Conservation (phyloP, 2,329 filamentous ascomycete species). For the Neonectria faginata region DNA sequence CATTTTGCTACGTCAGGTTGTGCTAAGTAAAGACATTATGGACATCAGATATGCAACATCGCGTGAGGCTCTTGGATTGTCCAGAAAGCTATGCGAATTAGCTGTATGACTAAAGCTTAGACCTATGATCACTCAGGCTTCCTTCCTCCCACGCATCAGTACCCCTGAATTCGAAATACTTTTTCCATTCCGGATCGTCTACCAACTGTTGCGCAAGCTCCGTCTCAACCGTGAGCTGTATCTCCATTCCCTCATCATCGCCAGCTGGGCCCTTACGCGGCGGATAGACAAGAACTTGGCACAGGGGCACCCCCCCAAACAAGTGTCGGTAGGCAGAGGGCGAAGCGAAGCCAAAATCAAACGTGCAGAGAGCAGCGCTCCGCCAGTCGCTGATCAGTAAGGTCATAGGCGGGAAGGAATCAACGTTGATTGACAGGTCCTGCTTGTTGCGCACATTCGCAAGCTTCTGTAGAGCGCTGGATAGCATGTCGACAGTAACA, state of each 20-base stretch:
- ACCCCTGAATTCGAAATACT: slow-evolving; percentile 54
- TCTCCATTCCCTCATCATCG: slow-evolving; percentile 52
- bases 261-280: slow-evolving; percentile 42
- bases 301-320: slow-evolving; percentile 45
- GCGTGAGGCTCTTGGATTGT: neutral
- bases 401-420: slow-evolving; percentile 52
- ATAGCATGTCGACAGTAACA: slow-evolving; percentile 48
- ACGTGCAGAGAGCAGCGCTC: slow-evolving; percentile 42
- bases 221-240: slow-evolving; percentile 51
- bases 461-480: slow-evolving; percentile 44
- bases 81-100: neutral
- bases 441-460: slow-evolving; percentile 53
- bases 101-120: slow-evolving; percentile 11
- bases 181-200: slow-evolving; percentile 51
- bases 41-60: no score
- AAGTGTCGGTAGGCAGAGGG: slow-evolving; percentile 50
- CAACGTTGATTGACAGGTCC: slow-evolving; percentile 49
- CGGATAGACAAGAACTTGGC: slow-evolving; percentile 48
- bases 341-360: slow-evolving; percentile 52
- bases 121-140: neutral
- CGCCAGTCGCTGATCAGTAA: slow-evolving; percentile 53
- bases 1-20: no score
- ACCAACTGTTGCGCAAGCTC: slow-evolving; percentile 46
- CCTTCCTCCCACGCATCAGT: slow-evolving; percentile 42
- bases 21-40: no score